Evolutionary conservation across 148 eudicot genomes (phyloP).

Genomic region (Fallopia convolvulus): DNA sequence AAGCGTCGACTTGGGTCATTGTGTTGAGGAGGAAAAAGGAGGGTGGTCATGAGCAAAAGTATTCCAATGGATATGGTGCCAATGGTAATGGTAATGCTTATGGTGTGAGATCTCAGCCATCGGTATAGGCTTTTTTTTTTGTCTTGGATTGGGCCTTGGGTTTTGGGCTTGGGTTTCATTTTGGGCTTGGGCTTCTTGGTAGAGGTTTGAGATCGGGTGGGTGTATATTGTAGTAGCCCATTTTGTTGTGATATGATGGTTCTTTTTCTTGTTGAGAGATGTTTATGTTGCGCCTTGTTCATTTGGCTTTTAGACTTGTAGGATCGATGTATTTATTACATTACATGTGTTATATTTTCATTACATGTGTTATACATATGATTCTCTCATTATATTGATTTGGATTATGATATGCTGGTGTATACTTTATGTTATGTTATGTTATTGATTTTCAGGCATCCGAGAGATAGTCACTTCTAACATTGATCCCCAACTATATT

Average conservation of each 20-base stretch:
- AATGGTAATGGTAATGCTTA: slow-evolving; percentile 23
- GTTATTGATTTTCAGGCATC: not conserved
- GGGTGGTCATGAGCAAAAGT: slow-evolving; percentile 11
- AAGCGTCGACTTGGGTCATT: slow-evolving; percentile 40
- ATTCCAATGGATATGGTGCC: slow-evolving; percentile 9
- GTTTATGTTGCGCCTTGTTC: not conserved
- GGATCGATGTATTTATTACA: slow-evolving; percentile 1
- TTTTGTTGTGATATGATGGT: slow-evolving; percentile 2
- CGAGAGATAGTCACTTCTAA: too few relatives aligned
- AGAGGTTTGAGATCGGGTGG: not conserved
- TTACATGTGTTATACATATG: not conserved
- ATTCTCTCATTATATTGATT: not conserved
- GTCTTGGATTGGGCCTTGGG: not conserved
- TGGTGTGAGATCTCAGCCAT: slow-evolving; percentile 5
- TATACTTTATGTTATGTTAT: not conserved
- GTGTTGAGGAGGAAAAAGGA: slow-evolving; percentile 42
- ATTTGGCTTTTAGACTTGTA: not conserved
- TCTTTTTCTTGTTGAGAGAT: not conserved
- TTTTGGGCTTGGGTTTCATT: not conserved
- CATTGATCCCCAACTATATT: too few relatives aligned
- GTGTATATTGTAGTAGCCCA: slow-evolving; percentile 5
- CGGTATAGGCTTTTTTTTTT: not conserved
- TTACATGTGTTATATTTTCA: not conserved
- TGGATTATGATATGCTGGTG: not conserved
- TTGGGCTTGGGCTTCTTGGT: slow-evolving; percentile 8